These are phyloP conservation scores for Paratinospora sagittata DNA, from an alignment of 164 flowering plant species.

Conservation along the genomic window DNA sequence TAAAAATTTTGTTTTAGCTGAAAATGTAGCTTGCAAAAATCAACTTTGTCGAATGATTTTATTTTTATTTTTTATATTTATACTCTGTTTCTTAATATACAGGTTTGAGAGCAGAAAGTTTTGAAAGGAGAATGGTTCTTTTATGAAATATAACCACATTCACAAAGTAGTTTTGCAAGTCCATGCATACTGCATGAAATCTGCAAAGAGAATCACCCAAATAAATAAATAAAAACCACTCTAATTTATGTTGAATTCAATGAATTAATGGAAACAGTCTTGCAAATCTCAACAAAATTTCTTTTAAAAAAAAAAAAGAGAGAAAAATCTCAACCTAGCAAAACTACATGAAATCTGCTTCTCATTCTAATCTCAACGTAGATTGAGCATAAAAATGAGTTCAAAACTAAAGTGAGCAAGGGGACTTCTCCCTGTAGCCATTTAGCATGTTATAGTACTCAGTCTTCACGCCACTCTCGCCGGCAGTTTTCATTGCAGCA, in stretches of 20 bases:
- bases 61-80: background rate
- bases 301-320: no score
- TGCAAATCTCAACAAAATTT: no score
- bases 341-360: no score
- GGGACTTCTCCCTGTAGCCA: background rate
- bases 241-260: no score
- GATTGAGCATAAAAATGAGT: background rate
- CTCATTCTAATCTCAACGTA: no score
- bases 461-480: conserved; percentile 19
- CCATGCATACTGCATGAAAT: no score
- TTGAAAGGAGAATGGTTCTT: background rate
- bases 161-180: no score
- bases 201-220: no score
- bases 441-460: background rate
- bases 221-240: no score
- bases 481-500: conserved; percentile 17
- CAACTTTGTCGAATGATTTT: background rate
- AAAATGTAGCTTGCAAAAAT: background rate
- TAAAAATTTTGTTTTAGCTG: background rate
- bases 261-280: no score
- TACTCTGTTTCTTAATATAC: background rate
- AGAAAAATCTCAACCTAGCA: no score
- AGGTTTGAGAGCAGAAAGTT: background rate
- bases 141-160: no score
- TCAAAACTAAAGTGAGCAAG: background rate